Base-by-base conservation (phyloP, 2,329 filamentous ascomycete genomes). In the Fonsecaea pugnacius region DNA sequence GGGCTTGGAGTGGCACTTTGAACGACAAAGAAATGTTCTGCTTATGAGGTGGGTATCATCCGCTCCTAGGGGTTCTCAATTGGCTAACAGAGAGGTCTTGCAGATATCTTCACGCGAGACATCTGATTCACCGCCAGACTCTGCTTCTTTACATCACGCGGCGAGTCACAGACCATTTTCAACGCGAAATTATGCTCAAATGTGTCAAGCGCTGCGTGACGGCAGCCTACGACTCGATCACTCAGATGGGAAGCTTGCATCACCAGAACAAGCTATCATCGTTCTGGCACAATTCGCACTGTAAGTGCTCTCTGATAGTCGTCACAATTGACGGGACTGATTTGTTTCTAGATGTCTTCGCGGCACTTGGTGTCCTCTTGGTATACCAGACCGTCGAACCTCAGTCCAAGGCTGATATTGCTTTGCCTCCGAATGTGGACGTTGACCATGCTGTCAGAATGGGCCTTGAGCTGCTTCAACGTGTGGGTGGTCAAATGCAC, bases 211-310 rank as follows among this genome's bases (percentile, higher is more conserved):
- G 54, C 36, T 57, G 54, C 32, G 40, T 57, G 6, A 57, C 36
- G 18, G 54, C 54, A 2, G 54, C 54, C n/a, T 57, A 46, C 36
- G 54, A 57, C 24, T 57, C 54, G 36, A 57, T 57, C 54, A 57
- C 33, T 32, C 54, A 57, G 36, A 40, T 57, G 21, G 27, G 35
- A n/a, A 57, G 35, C 10, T 46, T 57, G 54, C 54, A 57, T 32
- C 54, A 46, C 10, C 54, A 57, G 35, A 57, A 57, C 10, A 57
- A 57, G 36, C 14, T 57, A 30, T 57, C 54, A 4, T 43, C 54
- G 14, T 57, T 57, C 36, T 57, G 54, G 54, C 54, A 57, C 36
- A 57, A 57, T 32, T 57, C 54, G 9, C 54, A 57, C 24, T 57
- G 54, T 57, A 46, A 32, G 54, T 6, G 24, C 36, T 40, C 14